Percentiles rank a stretch among this genome's conserved stretches.
phyloP scores from a whole-genome alignment of 306 rosid species.

The Ormosia emarginata region DNA sequence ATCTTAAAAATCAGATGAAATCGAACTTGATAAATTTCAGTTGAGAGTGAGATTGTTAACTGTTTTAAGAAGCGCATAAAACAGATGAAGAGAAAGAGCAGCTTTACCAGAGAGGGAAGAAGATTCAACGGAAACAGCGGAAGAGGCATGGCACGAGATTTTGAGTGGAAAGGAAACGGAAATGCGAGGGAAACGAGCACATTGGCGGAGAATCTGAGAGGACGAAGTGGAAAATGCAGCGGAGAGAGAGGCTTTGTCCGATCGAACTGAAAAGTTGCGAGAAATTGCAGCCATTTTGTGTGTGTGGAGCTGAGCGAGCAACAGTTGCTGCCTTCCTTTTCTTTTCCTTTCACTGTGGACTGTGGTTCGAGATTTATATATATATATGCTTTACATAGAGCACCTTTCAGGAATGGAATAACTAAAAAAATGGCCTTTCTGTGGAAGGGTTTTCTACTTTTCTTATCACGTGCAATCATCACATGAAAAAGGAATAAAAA shows the following conservation, averaged over 20 bases:
- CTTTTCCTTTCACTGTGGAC: too few relatives aligned
- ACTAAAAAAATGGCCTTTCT: too few relatives aligned
- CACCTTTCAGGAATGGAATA: too few relatives aligned
- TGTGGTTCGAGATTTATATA: background rate
- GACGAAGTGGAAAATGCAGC: slow-evolving; percentile 29
- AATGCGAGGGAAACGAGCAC: slow-evolving; percentile 22
- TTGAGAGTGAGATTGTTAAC: background rate
- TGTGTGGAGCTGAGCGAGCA: background rate
- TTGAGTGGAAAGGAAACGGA: slow-evolving; percentile 27
- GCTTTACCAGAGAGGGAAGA: slow-evolving; percentile 27
- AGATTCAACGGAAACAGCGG: slow-evolving; percentile 24
- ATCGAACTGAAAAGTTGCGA: slow-evolving; percentile 29
- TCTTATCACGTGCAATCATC: too few relatives aligned
- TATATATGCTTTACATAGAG: background rate
- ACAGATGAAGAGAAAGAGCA: background rate
- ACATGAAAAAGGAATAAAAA: too few relatives aligned
- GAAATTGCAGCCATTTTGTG: slow-evolving; percentile 53
- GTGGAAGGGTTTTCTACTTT: too few relatives aligned
- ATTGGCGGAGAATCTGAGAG: slow-evolving; percentile 26
- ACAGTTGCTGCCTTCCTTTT: background rate
- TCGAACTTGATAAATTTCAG: background rate
- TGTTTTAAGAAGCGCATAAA: background rate
- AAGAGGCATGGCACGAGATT: slow-evolving; percentile 52
- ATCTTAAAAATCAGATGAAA: background rate
- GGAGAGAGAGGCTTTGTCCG: slow-evolving; percentile 30